A percentile compares a stretch with the other conserved stretches of the same genome.
phyloP scores from a whole-genome alignment of 2,329 filamentous ascomycete species.

The Fusarium sp. region DNA sequence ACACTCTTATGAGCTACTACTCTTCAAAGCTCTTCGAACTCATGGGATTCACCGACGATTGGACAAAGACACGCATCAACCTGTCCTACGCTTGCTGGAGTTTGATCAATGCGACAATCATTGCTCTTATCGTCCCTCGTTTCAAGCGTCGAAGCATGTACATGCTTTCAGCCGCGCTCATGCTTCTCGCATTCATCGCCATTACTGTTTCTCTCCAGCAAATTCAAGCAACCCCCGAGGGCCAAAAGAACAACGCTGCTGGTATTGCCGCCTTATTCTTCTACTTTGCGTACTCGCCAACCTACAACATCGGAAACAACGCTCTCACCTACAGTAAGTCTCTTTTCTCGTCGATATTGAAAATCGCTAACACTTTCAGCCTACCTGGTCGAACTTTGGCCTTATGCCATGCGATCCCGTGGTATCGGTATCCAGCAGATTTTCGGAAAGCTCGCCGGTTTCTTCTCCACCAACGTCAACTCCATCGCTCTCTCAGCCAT shows the following conservation, averaged over 20 bases:
- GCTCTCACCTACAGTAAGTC: slow-evolving; percentile 42
- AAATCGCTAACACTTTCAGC: slow-evolving; percentile 21
- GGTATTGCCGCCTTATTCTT: slow-evolving; percentile 33
- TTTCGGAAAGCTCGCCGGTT: slow-evolving; percentile 58
- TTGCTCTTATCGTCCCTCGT: slow-evolving; percentile 57
- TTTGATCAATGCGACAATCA: slow-evolving; percentile 55
- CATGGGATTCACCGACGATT: slow-evolving; percentile 56
- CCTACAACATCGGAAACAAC: slow-evolving; percentile 41
- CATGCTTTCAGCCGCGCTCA: slow-evolving; percentile 59
- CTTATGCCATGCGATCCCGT: slow-evolving; percentile 66
- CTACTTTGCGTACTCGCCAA: slow-evolving; percentile 34
- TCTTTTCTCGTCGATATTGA: not conserved
- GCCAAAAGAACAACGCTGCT: slow-evolving; percentile 11
- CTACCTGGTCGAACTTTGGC: slow-evolving; percentile 70
- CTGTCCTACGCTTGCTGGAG: slow-evolving; percentile 59
- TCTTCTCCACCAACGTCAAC: slow-evolving; percentile 60
- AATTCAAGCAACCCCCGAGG: slow-evolving; percentile 50
- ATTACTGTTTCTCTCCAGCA: slow-evolving; percentile 64
- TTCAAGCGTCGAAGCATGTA: slow-evolving; percentile 65
- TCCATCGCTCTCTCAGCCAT: slow-evolving; percentile 55
- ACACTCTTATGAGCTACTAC: slow-evolving; percentile 53
- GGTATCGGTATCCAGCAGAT: slow-evolving; percentile 70
- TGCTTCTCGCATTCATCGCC: slow-evolving; percentile 63
- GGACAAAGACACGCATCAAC: slow-evolving; percentile 60
- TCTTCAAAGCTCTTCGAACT: slow-evolving; percentile 54